Evolutionary conservation across 164 flowering plant genomes (phyloP), one percentile per base, ranked within the genome.

Genomic region (Cinnamomum chago): DNA sequence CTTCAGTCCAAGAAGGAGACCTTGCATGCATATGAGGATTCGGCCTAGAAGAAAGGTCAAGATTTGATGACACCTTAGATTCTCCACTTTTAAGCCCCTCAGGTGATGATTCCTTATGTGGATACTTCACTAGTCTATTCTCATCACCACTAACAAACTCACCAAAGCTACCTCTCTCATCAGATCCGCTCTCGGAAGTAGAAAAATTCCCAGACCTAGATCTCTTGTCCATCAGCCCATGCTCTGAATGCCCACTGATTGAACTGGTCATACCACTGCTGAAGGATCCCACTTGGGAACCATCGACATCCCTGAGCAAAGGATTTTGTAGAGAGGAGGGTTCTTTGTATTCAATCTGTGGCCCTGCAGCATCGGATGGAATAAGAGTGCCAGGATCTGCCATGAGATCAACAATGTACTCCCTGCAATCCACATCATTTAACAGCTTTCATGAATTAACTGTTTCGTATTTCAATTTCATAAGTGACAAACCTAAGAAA

Each of bases 1-100:
- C 97, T 89, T 93, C 97, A 23, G 95, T 95, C 97, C 97, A 95
- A 30, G 99, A 92, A 76, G 97, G 97, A 76, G 97, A 95, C 84
- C 97, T 84, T 15, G 87, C 91, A 85, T 88, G 99, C 50, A 76
- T 18, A 67, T 77, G 74, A 79, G 84, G 75, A 74, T 17, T 82
- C 47, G 85, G 79, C 76, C 85, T 81, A 62, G 65, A 13, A 25
- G 75, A 60, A n/a, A 23, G 2, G 35, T 58, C 74, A 12, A 7
- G 28, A 22, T 24, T 66, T 83, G 80, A 65, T 83, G 80, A 65
- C 66, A n/a, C 68, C 69, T 66, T 73, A 65, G 27, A 27, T 9
- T 79, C 83, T 65, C 73, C 86, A 70, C 30, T 67, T 72, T 78
- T 73, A 60, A 67, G 65, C 64, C 76, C 79, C 62, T 75, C 68